Evolutionary conservation across 805 yeast species (phyloP).

Genomic region (Cyberlindnera americana): DNA sequence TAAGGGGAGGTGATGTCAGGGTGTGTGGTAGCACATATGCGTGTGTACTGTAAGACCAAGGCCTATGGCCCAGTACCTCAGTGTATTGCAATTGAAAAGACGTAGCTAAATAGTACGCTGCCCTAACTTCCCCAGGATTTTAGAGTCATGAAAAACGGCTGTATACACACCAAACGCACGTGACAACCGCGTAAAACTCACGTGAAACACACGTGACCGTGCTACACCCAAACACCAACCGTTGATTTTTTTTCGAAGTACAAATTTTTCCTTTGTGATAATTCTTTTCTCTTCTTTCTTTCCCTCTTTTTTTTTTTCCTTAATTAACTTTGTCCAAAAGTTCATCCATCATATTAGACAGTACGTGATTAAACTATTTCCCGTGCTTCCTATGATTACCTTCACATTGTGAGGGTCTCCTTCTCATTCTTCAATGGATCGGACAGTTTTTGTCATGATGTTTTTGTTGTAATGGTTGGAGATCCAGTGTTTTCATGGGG

Average conservation of each 20-base stretch:
- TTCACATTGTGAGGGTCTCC: constrained; percentile 9
- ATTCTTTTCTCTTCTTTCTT: too few species aligned
- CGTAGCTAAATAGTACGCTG: too few species aligned
- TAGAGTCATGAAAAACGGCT: too few species aligned
- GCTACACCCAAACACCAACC: not conserved
- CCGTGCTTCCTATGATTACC: constrained; percentile 10
- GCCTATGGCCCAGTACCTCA: too few species aligned
- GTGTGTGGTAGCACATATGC: too few species aligned
- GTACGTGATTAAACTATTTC: constrained; percentile 41
- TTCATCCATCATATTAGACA: constrained; percentile 65
- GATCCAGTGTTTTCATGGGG: constrained; percentile 10
- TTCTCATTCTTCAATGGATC: not conserved
- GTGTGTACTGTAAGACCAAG: too few species aligned
- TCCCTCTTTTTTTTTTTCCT: constrained; percentile 18
- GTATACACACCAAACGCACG: too few species aligned
- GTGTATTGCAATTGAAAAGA: too few species aligned
- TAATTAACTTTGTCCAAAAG: constrained; percentile 61
- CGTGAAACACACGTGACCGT: too few species aligned
- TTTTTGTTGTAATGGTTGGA: not conserved
- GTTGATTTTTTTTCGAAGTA: not conserved
- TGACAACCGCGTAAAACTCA: too few species aligned
- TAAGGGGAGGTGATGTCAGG: too few species aligned
- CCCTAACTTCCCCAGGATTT: too few species aligned
- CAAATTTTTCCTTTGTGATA: constrained; percentile 1
- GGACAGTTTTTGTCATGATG: constrained; percentile 10